A percentile compares a stretch with the other conserved stretches of the same genome.
Evolutionary conservation across 805 yeast species (phyloP).

Genomic region (Blastobotrys terrestris): DNA sequence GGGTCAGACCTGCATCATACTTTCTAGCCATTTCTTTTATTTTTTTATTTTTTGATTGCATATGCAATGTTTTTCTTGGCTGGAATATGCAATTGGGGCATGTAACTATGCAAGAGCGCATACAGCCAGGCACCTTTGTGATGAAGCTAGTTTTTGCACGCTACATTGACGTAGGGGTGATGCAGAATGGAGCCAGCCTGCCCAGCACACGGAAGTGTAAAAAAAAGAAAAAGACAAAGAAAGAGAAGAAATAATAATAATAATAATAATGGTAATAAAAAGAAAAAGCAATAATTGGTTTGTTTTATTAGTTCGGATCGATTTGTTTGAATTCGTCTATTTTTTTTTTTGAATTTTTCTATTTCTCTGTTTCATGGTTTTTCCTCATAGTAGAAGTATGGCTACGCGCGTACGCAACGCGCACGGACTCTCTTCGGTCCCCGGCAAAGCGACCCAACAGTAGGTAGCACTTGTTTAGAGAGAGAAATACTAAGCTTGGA

Average conservation of each 20-base stretch:
- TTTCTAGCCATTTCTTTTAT: too few species aligned
- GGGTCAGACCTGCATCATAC: too few species aligned
- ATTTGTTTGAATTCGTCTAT: not conserved
- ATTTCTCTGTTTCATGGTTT: not conserved
- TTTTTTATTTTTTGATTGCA: too few species aligned
- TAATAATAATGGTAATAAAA: too few species aligned
- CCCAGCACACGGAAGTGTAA: too few species aligned
- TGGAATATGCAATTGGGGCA: not conserved
- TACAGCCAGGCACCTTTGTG: not conserved
- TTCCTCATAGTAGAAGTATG: too few species aligned
- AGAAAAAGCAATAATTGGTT: too few species aligned
- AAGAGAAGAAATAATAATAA: too few species aligned
- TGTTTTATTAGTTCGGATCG: too few species aligned
- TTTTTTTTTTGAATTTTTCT: too few species aligned
- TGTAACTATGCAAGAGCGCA: not conserved
- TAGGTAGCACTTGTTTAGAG: not conserved
- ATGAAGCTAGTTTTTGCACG: not conserved
- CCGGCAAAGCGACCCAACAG: not conserved
- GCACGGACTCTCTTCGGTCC: not conserved
- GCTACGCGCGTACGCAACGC: not conserved
- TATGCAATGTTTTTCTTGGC: not conserved
- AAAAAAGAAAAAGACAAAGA: too few species aligned
- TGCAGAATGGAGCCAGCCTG: too few species aligned
- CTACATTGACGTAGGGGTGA: not conserved
- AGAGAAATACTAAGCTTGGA: not conserved